These are phyloP conservation scores for Cyathus pygmaeus DNA, from an alignment of 1,284 basidiomycete genomes.

Conservation along the genomic window DNA sequence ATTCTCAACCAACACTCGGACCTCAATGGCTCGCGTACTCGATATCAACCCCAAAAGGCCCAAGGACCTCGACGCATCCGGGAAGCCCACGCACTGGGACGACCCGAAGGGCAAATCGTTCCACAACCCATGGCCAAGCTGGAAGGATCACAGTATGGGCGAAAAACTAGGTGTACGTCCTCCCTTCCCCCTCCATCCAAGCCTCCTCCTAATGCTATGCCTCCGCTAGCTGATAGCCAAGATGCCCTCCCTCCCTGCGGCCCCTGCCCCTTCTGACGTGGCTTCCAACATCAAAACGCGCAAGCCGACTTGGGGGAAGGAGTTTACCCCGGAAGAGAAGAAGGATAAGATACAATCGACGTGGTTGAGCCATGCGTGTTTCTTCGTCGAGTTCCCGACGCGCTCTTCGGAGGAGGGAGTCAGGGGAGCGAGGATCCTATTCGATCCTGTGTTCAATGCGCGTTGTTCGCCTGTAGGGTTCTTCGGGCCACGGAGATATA, in stretches of 20 bases:
- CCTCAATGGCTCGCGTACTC: too few species aligned
- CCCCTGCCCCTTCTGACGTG: neutral
- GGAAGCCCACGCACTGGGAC: conserved; percentile 25
- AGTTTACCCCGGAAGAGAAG: conserved; percentile 20
- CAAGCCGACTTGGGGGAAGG: conserved; percentile 48
- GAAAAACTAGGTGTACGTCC: conserved; percentile 13
- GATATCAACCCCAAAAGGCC: too few species aligned
- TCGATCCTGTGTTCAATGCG: conserved; percentile 77
- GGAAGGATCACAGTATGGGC: conserved; percentile 15
- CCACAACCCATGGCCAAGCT: conserved; percentile 38
- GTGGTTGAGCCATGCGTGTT: conserved; percentile 81
- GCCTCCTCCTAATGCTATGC: neutral
- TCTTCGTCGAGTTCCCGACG: conserved; percentile 73
- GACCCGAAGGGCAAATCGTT: conserved; percentile 26
- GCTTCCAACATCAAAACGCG: conserved; percentile 26
- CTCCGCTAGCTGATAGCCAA: too few species aligned
- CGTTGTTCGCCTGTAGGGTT: conserved; percentile 67
- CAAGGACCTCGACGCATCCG: too few species aligned
- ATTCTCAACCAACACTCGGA: too few species aligned
- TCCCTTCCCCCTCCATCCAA: neutral
- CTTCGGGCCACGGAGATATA: conserved; percentile 67
- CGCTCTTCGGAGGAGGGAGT: conserved; percentile 19
- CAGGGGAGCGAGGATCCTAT: conserved; percentile 71
- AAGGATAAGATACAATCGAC: conserved; percentile 66
- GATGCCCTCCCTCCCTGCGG: conserved; percentile 2